phyloP scores from a whole-genome alignment of 495 filamentous ascomycete genomes.

The Parachaetomium inaequale region DNA sequence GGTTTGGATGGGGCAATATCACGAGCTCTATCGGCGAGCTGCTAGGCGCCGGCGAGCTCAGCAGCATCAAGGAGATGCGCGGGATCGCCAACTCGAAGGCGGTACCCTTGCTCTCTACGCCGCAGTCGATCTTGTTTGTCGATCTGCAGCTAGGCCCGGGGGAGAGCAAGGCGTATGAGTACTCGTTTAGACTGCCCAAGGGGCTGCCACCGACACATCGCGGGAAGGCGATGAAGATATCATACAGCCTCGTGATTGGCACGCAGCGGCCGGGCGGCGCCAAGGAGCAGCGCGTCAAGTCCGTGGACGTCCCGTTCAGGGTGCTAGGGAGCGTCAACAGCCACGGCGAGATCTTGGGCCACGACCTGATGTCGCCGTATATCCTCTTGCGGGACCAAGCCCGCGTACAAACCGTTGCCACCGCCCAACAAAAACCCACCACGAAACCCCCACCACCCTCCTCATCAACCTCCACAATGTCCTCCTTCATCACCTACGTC shows the following conservation, averaged over 20 bases:
- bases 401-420: constrained; percentile 51
- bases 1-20: constrained; percentile 84
- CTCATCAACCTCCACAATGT: constrained; percentile 49
- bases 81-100: constrained; percentile 72
- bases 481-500: constrained; percentile 72
- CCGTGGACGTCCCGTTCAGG: constrained; percentile 93
- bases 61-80: constrained; percentile 92
- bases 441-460: constrained; percentile 48
- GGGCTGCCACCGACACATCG: constrained; percentile 86
- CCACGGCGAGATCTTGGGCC: constrained; percentile 58
- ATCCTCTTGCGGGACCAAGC: constrained; percentile 86
- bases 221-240: constrained; percentile 90
- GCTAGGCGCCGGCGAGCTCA: constrained; percentile 77
- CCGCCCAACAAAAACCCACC: constrained; percentile 16
- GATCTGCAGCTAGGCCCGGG: constrained; percentile 84
- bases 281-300: constrained; percentile 77
- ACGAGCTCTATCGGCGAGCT: constrained; percentile 85
- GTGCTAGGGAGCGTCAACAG: constrained; percentile 84
- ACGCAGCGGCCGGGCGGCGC: constrained; percentile 78
- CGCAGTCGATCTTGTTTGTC: constrained; percentile 96
- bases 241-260: constrained; percentile 86
- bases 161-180: constrained; percentile 82
- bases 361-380: constrained; percentile 92
- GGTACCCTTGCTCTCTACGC: constrained; percentile 85
- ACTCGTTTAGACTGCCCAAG: constrained; percentile 77